Conservation (phyloP, 2,329 filamentous ascomycete species). For the Paecilomyces fulvus region DNA sequence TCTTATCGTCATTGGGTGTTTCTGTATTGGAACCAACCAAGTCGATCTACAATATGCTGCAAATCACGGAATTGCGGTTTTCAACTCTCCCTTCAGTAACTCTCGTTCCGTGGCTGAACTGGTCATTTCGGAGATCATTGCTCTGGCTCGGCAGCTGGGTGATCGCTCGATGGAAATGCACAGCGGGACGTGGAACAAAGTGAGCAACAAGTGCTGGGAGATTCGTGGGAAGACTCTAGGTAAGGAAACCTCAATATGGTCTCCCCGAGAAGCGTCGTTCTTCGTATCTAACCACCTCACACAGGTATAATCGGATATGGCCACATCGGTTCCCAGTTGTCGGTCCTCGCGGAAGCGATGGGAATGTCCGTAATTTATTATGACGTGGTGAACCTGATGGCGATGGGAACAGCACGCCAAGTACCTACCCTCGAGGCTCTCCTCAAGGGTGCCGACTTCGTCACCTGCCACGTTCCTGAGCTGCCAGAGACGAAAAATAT, state of each 20-base stretch:
- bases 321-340: slow-evolving; percentile 93
- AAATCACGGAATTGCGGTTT: slow-evolving; percentile 73
- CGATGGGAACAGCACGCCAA: slow-evolving; percentile 77
- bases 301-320: slow-evolving; percentile 88
- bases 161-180: slow-evolving; percentile 95
- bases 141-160: slow-evolving; percentile 80
- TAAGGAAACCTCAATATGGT: slow-evolving; percentile 25
- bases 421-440: slow-evolving; percentile 69
- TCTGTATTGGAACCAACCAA: slow-evolving; percentile 87
- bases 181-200: slow-evolving; percentile 93
- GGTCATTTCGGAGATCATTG: slow-evolving; percentile 89
- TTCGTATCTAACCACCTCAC: neutral
- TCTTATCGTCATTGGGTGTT: slow-evolving; percentile 91
- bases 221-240: slow-evolving; percentile 94
- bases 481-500: slow-evolving; percentile 86
- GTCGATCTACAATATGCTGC: slow-evolving; percentile 38
- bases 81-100: slow-evolving; percentile 98
- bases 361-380: slow-evolving; percentile 98
- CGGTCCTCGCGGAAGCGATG: slow-evolving; percentile 92
- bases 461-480: slow-evolving; percentile 91
- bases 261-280: neutral
- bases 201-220: slow-evolving; percentile 94
- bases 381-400: slow-evolving; percentile 91
- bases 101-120: slow-evolving; percentile 94
- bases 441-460: slow-evolving; percentile 74